Conservation (phyloP, 2,329 filamentous ascomycete species). For the Colletotrichum agaves region DNA sequence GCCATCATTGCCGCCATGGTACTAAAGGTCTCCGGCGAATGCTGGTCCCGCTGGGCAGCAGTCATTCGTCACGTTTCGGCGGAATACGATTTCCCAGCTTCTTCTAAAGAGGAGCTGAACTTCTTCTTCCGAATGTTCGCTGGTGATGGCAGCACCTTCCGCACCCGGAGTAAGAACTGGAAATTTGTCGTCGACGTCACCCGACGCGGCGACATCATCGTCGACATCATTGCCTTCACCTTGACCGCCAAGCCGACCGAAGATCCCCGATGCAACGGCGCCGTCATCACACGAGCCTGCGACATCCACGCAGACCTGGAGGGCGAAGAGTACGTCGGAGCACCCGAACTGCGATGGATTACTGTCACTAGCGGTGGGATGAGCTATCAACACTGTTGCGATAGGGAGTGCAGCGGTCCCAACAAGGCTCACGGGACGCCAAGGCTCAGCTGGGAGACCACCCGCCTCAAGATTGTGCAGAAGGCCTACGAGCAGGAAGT, state of each 20-base stretch:
- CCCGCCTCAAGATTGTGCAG: constrained; percentile 10
- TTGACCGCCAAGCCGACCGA: not conserved
- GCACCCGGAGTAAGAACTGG: not conserved
- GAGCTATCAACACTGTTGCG: constrained; percentile 20
- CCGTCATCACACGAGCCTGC: constrained; percentile 15
- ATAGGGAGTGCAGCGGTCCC: constrained; percentile 6
- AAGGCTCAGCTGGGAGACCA: constrained; percentile 6
- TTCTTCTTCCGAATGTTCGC: not conserved
- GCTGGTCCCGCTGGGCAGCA: not conserved
- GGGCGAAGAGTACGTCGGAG: not conserved
- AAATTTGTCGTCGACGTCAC: constrained; percentile 22
- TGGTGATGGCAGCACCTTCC: constrained; percentile 26
- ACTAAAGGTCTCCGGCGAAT: not conserved
- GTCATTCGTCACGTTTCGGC: not conserved
- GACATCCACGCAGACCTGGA: not conserved
- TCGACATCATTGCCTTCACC: constrained; percentile 22
- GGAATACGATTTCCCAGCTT: constrained; percentile 15
- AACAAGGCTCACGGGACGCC: not conserved
- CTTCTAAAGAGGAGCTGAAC: not conserved
- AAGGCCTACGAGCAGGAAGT: constrained; percentile 26
- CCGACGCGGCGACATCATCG: not conserved
- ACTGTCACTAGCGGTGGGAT: constrained; percentile 11
- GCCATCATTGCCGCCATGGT: not conserved
- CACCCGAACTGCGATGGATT: constrained; percentile 5
- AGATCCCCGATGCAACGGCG: not conserved